Base-by-base conservation (phyloP, 2,329 filamentous ascomycete genomes). In the Didymella pomorum region DNA sequence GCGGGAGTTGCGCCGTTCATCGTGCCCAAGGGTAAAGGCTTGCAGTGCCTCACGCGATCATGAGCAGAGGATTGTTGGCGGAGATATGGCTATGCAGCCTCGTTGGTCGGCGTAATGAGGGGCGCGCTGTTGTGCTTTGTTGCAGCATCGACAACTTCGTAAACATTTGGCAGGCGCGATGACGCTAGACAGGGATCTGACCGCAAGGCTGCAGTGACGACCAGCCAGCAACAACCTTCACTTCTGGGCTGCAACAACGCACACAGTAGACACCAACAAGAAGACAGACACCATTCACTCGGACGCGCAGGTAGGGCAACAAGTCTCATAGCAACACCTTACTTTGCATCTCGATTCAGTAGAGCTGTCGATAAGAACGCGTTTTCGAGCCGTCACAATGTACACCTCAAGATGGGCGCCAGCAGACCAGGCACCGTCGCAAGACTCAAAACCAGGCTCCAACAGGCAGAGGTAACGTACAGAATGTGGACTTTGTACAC, bases 1-100 rank as follows among this genome's bases (percentile, higher is more conserved):
- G 66, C 61, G 23, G 91, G 91, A 82, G 91, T 95, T 78, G 50
- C 46, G 56, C 83, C 85, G 86, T 87, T 91, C 92, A 94, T 94
- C 80, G 87, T 87, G 89, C 50, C 51, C 56, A 51, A 4, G 33
- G 45, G n/a, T 41, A 2, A 39, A 54, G 56, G 56, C 45, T 31
- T 35, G 25, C 46, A 18, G 21, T 28, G 35, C 25, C 44, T 53
- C 41, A 23, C 33, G 50, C 41, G 20, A 23, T 39, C 56, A 58
- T 58, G 56, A n/a, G 51, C 45, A 35, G 26, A 4, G 11, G 20
- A 1, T 20, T 18, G 16, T 11, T 14, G n/a, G 12, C 21, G 45
- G 26, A 21, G 12, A 35, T 25, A 35, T 28, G 56, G 44, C 50
- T 37, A 26, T 21, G 45, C 10, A 33, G 49, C 49, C 56, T 50